Evolutionary conservation across 2,329 filamentous ascomycete genomes (phyloP).

Genomic region (Zymoseptoria pseudotritici): DNA sequence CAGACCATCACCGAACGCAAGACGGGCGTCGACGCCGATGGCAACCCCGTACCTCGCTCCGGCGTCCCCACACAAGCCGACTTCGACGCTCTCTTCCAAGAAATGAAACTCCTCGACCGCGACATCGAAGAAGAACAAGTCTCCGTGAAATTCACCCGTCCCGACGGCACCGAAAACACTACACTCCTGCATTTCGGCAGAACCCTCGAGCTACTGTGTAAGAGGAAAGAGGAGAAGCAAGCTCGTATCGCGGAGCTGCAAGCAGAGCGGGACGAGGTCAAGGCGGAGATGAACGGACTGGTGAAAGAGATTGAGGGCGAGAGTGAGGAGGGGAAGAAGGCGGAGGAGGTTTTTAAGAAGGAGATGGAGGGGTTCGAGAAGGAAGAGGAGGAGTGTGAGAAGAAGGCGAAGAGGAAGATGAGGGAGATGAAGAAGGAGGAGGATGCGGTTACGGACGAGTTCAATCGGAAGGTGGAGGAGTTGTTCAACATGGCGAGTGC

Average conservation of each 20-base stretch:
- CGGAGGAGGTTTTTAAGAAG: constrained; percentile 7
- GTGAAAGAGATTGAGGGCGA: constrained; percentile 11
- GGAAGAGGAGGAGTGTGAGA: constrained; percentile 12
- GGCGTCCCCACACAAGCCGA: constrained; percentile 14
- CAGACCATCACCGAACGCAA: constrained; percentile 6
- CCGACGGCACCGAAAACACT: constrained; percentile 6
- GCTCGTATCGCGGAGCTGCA: constrained; percentile 9
- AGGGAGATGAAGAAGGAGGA: constrained; percentile 16
- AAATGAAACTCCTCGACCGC: constrained; percentile 8
- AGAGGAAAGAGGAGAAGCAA: constrained; percentile 7
- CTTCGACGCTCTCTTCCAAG: constrained; percentile 10
- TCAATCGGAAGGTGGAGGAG: constrained; percentile 17
- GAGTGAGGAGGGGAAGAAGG: constrained; percentile 3
- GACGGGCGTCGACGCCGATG: constrained; percentile 14
- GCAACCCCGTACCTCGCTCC: constrained; percentile 7
- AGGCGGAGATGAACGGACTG: constrained; percentile 15
- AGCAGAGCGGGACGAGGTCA: constrained; percentile 12
- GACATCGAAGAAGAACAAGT: constrained; percentile 18
- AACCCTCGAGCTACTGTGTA: constrained; percentile 12
- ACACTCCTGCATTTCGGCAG: constrained; percentile 12
- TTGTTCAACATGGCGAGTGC: constrained; percentile 1
- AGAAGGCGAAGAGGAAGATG: constrained; percentile 12
- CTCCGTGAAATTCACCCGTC: constrained; percentile 4
- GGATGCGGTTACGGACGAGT: constrained; percentile 5
- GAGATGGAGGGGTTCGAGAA: constrained; percentile 12